Percentiles rank a stretch among this genome's conserved stretches.
phyloP scores from a whole-genome alignment of 306 rosid species.

The Astragalus glycyphyllos region DNA sequence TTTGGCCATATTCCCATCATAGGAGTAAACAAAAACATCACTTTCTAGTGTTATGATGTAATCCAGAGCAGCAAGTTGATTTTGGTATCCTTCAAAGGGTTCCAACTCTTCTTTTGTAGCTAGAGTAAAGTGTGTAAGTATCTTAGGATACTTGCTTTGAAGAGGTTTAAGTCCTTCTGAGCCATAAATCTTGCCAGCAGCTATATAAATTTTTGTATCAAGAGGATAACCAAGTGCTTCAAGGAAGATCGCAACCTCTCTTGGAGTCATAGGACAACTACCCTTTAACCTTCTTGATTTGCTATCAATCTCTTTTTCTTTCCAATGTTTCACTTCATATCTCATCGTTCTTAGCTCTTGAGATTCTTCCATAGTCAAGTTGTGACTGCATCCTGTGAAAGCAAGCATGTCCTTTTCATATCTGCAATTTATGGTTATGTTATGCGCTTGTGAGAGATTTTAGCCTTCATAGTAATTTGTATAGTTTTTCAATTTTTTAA shows the following conservation, averaged over 20 bases:
- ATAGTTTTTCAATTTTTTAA: not conserved
- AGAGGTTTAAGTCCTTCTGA: slow-evolving; percentile 49
- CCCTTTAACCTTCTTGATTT: slow-evolving; percentile 52
- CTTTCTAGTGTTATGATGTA: slow-evolving; percentile 64
- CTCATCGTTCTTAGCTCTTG: slow-evolving; percentile 53
- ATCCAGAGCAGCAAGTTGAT: slow-evolving; percentile 80
- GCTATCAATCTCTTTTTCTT: slow-evolving; percentile 60
- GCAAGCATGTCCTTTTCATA: slow-evolving; percentile 88
- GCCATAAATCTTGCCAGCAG: slow-evolving; percentile 64
- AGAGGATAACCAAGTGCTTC: slow-evolving; percentile 73
- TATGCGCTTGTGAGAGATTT: not conserved
- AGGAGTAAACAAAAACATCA: slow-evolving; percentile 65
- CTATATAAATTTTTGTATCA: slow-evolving; percentile 62
- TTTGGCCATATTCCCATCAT: slow-evolving; percentile 79
- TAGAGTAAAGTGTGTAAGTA: slow-evolving; percentile 54
- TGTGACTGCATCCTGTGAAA: slow-evolving; percentile 78
- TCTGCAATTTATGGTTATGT: slow-evolving; percentile 45
- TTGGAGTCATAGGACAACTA: slow-evolving; percentile 80
- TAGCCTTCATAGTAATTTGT: not conserved
- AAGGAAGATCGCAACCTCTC: slow-evolving; percentile 70
- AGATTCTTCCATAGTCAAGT: slow-evolving; percentile 52
- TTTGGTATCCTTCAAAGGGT: slow-evolving; percentile 53
- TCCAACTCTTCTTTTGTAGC: slow-evolving; percentile 65
- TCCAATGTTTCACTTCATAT: slow-evolving; percentile 62
- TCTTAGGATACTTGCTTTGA: slow-evolving; percentile 54